Evolutionary conservation across 2,329 filamentous ascomycete genomes (phyloP).

Genomic region (Monosporascus sp.): DNA sequence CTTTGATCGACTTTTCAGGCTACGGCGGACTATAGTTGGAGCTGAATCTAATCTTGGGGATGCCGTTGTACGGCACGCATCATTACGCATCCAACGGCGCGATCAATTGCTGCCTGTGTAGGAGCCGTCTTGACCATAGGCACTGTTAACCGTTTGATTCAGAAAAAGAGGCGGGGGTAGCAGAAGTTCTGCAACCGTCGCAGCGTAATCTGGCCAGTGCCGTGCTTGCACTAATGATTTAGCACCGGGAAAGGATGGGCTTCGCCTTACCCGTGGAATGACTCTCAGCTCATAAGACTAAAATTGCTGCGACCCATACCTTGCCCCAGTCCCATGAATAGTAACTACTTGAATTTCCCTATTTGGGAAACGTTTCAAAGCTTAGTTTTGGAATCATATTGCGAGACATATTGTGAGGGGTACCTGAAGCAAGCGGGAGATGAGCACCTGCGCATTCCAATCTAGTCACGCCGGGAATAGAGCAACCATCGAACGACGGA

Average conservation of each 20-base stretch:
- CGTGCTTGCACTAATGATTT: neutral
- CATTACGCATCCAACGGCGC: too few species aligned
- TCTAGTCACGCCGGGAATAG: too few species aligned
- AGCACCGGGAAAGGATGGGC: neutral
- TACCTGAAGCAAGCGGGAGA: too few species aligned
- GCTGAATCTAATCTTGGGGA: too few species aligned
- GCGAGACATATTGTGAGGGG: neutral
- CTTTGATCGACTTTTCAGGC: too few species aligned
- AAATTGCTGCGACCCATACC: neutral
- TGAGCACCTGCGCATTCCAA: too few species aligned
- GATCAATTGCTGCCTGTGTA: too few species aligned
- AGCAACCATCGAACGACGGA: neutral
- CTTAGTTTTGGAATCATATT: neutral
- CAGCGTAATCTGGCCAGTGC: neutral
- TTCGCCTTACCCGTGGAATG: neutral
- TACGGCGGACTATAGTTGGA: too few species aligned
- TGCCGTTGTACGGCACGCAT: too few species aligned
- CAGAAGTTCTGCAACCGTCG: neutral
- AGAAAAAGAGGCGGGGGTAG: neutral
- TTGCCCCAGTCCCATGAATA: neutral
- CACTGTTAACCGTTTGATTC: too few species aligned
- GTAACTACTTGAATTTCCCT: neutral
- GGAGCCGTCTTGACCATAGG: too few species aligned
- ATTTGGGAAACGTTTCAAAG: neutral
- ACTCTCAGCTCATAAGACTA: neutral